Base-by-base conservation (phyloP, 768 basidiomycete species). In the Boletus vinaceobasis region DNA sequence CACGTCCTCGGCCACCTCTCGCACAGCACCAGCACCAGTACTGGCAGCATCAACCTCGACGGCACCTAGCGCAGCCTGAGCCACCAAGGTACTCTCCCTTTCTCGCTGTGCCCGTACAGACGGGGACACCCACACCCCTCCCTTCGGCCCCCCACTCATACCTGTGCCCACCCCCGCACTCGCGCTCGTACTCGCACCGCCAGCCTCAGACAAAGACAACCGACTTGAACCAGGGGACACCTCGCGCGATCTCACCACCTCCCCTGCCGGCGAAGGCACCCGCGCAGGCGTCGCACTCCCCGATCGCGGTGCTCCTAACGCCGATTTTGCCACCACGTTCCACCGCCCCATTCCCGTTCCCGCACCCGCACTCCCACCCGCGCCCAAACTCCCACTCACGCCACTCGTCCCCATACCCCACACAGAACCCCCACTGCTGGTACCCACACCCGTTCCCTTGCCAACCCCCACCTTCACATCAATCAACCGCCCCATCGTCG, bases 401-500 rank as follows among this genome's bases (percentile, higher is more conserved):
- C 48, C 47, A 23, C 32, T 35, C 11, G 31, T 33, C 8, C 45
- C 45, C 19, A 19, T 9, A 32, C 54, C 42, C 50, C 56, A 54
- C 7, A 10, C 44, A 5, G 58, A 40, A 7, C 27, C 27, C 4
- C 39, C 42, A 17, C 29, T 10, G 2, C 31, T 42, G 1, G 11
- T 2, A 6, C 27, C 23, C 9, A 3, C 37, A 7, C 64, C 54
- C 3, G 48, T 52, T 15, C 55, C 50, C 37, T 57, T 52, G 1
- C 59, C 43, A 15, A 56, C 32, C 9, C 67, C 45, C 23, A 65
- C 69, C 42, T 82, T 77, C 47, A 87, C 60, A 64, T 87, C 84
- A 0, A 79, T 74, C 7, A 89, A 74, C 63, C 82, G 86, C 0
- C 89, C 87, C 5, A 86, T 74, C 53, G 71, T 77, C 15, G 70